A percentile compares a stretch with the other conserved stretches of the same genome.
These are phyloP conservation scores for Candida arabinofermentans DNA, from an alignment of 805 yeast species.

Conservation along the genomic window DNA sequence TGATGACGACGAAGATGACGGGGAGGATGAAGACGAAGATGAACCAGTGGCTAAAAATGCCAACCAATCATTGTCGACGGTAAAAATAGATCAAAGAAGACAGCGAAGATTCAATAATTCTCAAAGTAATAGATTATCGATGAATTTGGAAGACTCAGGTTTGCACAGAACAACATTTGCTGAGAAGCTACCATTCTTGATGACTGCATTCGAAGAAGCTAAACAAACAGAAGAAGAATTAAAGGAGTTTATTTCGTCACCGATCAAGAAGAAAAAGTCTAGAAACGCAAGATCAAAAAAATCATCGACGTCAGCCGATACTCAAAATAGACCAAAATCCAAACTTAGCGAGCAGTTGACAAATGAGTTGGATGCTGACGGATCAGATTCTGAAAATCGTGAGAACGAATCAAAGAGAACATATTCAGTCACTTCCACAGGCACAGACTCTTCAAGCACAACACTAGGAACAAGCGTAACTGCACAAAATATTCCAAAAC, in stretches of 20 bases:
- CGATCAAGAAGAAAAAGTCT: constrained; percentile 2
- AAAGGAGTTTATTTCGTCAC: constrained; percentile 14
- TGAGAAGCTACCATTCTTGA: constrained; percentile 61
- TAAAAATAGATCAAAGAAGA: constrained; percentile 16
- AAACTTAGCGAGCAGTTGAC: constrained; percentile 1
- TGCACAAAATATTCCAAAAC: background rate
- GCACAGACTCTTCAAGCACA: background rate
- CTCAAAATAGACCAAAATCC: background rate
- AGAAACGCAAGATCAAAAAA: background rate
- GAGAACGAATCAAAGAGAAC: background rate
- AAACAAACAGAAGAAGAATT: constrained; percentile 53
- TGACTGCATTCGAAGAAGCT: constrained; percentile 65
- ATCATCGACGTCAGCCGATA: background rate
- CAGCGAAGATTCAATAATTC: constrained; percentile 8
- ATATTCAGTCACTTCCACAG: background rate
- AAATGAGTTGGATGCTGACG: background rate
- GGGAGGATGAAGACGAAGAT: constrained; percentile 3
- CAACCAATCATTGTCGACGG: constrained; percentile 12
- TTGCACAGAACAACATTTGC: constrained; percentile 51
- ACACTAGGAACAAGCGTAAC: background rate
- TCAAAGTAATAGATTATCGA: constrained; percentile 4
- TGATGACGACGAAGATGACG: constrained; percentile 8
- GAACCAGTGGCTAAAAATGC: constrained; percentile 1
- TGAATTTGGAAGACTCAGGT: constrained; percentile 26
- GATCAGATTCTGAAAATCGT: background rate